Conservation (phyloP, 495 filamentous ascomycete species). For the Trichoderma orchidacearum region DNA sequence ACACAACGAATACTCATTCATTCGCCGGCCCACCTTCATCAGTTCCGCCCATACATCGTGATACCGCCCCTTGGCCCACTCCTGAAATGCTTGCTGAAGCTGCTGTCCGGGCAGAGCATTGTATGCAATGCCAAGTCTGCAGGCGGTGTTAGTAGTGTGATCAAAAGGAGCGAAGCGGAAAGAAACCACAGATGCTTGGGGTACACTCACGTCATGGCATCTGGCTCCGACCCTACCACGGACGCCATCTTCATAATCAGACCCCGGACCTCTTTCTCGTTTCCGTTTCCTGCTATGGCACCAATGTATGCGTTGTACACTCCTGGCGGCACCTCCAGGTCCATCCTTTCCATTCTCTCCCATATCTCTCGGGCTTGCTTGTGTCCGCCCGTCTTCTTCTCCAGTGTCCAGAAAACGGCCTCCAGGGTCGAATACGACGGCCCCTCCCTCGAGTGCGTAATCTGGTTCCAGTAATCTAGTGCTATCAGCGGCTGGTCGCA, state of each 20-base stretch:
- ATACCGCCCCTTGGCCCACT: constrained; percentile 55
- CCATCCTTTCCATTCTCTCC: constrained; percentile 56
- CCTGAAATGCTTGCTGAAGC: constrained; percentile 52
- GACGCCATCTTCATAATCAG: constrained; percentile 50
- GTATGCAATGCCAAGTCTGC: constrained; percentile 52
- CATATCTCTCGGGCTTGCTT: constrained; percentile 58
- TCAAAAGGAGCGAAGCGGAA: neutral
- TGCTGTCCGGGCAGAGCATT: constrained; percentile 49
- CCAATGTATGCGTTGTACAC: constrained; percentile 65
- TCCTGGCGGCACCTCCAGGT: constrained; percentile 55
- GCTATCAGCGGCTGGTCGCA: constrained; percentile 50
- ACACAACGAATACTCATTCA: constrained; percentile 20
- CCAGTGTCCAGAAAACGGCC: constrained; percentile 66
- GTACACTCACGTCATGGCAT: constrained; percentile 53
- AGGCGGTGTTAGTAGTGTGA: constrained; percentile 4
- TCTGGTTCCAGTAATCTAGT: constrained; percentile 68
- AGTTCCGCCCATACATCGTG: constrained; percentile 56
- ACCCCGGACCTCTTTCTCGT: constrained; percentile 48
- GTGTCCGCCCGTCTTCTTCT: constrained; percentile 46
- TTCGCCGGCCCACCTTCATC: constrained; percentile 26
- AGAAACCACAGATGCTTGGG: neutral
- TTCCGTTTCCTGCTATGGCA: constrained; percentile 54
- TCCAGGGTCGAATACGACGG: constrained; percentile 66
- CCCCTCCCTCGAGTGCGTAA: constrained; percentile 63
- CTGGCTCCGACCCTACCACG: constrained; percentile 49